A percentile compares a stretch with the other conserved stretches of the same genome.
These are phyloP conservation scores for Solanum chaucha DNA, from an alignment of 257 asterid species.

Conservation along the genomic window DNA sequence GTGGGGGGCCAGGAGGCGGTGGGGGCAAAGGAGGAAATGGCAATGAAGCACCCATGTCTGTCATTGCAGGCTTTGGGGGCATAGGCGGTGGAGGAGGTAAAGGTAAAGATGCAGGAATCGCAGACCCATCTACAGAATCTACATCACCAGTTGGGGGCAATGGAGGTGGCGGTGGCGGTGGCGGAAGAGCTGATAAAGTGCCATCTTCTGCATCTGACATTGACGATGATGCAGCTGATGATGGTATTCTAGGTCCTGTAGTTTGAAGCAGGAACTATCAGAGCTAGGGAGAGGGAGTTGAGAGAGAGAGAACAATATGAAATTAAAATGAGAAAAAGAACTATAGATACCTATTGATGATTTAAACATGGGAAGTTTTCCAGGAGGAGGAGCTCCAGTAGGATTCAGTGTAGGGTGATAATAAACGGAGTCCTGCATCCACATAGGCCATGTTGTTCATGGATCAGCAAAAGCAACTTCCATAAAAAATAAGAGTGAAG, in stretches of 20 bases:
- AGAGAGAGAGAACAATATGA: background rate
- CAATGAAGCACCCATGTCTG: slow-evolving; percentile 31
- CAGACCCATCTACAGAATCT: slow-evolving; percentile 50
- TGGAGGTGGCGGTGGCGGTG: slow-evolving; percentile 83
- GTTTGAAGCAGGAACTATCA: background rate
- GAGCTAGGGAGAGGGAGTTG: background rate
- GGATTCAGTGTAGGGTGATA: slow-evolving; percentile 97
- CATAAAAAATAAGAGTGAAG: background rate
- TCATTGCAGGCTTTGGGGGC: slow-evolving; percentile 55
- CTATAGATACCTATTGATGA: slow-evolving; percentile 64
- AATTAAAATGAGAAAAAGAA: background rate
- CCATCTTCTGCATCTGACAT: slow-evolving; percentile 50
- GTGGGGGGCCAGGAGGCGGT: slow-evolving; percentile 92
- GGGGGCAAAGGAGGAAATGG: slow-evolving; percentile 57
- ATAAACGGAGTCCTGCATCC: slow-evolving; percentile 89
- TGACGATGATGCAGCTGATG: slow-evolving; percentile 67
- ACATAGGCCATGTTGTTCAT: slow-evolving; percentile 9
- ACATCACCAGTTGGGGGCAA: slow-evolving; percentile 35
- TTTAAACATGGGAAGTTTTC: slow-evolving; percentile 96
- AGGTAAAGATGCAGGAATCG: slow-evolving; percentile 53
- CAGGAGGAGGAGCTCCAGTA: slow-evolving; percentile 99
- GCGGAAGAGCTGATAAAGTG: slow-evolving; percentile 33
- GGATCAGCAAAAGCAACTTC: slow-evolving; percentile 7
- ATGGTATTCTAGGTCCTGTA: slow-evolving; percentile 85
- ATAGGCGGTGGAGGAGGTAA: slow-evolving; percentile 91